Evolutionary conservation across 106 monocot genomes (phyloP).

Genomic region (Acorus calamus): DNA sequence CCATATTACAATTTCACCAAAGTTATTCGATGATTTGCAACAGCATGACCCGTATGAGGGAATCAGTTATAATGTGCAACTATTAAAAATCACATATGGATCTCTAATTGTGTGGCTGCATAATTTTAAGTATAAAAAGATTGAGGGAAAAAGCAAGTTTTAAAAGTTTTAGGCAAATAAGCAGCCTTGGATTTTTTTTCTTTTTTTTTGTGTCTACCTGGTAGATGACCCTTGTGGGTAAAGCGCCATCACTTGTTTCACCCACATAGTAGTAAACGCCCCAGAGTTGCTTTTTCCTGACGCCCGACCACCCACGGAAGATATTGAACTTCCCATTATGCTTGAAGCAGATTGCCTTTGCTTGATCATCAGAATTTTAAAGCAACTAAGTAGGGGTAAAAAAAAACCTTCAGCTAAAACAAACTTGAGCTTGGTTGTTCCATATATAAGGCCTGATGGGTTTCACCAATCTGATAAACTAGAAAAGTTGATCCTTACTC

Average conservation of each 20-base stretch:
- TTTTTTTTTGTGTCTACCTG: conserved; percentile 31
- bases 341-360: conserved; percentile 79
- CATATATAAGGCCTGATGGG: no score
- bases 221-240: conserved; percentile 68
- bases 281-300: conserved; percentile 27
- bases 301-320: conserved; percentile 23
- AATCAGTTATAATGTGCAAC: no score
- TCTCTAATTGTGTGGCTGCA: no score
- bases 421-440: no score
- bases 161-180: no score
- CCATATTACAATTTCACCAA: no score
- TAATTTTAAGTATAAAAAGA: no score
- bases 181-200: no score
- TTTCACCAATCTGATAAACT: not conserved
- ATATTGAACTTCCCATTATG: conserved; percentile 26
- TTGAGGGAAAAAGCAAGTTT: no score
- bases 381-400: conserved; percentile 16
- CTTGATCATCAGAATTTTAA: conserved; percentile 56
- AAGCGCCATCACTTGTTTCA: conserved; percentile 61
- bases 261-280: conserved; percentile 45
- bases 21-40: no score
- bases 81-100: no score
- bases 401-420: not conserved
- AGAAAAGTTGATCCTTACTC: conserved; percentile 34
- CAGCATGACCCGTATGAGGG: no score